Evolutionary conservation across 2,329 filamentous ascomycete genomes (phyloP), one percentile per base, ranked within the genome.

Genomic region (Hymenoscyphus occultus): DNA sequence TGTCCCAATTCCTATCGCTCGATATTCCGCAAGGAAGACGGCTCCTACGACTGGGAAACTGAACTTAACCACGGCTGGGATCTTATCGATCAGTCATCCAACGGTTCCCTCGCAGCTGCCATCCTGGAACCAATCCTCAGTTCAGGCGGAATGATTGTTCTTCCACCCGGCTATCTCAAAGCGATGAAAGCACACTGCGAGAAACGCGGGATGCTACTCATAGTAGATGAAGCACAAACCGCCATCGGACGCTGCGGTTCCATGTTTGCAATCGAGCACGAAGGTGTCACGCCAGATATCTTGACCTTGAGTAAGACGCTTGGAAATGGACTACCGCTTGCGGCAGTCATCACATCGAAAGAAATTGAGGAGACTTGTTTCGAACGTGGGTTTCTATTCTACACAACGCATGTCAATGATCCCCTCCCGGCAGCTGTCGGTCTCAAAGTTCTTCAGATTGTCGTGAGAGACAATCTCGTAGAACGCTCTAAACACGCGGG

Each of bases 391-490:
- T 88, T 81, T 69, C 76, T 84, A 19, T 88, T 84, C 71, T 82
- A 85, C 68, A 88, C 85, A 0, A 89, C 86, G 0, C 86, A 88
- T 68, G 75, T 87, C 59, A 87, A 89, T 68, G 86, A 89, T 67
- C 85, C 86, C 0, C 75, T 88, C 0, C 81, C 85, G 0, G 84
- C 84, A 0, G 83, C 85, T 0, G 84, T 88, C 0, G 85, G 85
- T 0, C 78, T 83, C 67, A 87, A 87, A 70, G 85, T 88, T 1
- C 78, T 89, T 1, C 84, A 88, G 65, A 84, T 88, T 13, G 83
- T 89, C 0, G 77, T 83, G 22, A 77, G 85, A 1, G 85, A 88
- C 66, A 75, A 79, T 22, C 75, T 89, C 10, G 65, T 77, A 80
- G 64, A 76, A 71, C 0, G 83, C 80, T 1, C 79, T 86, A n/a